phyloP scores from a whole-genome alignment of 2,329 filamentous ascomycete genomes.

The Aspergillus phoenicis region DNA sequence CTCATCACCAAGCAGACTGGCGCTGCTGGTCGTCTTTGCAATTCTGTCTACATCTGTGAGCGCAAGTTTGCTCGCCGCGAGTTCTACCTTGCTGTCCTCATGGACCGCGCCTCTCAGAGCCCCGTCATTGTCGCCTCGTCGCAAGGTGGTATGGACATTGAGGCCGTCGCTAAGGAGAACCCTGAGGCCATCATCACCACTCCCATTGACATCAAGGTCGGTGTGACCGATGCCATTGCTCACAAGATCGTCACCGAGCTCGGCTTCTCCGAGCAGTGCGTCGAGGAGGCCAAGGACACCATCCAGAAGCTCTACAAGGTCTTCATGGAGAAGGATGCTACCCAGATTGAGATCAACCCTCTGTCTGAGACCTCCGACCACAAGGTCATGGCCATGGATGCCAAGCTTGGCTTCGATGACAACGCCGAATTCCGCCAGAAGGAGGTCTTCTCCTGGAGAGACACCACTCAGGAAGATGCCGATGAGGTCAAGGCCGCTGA shows the following conservation, averaged over 20 bases:
- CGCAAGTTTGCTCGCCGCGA: slow-evolving; percentile 98
- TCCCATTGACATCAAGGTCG: slow-evolving; percentile 87
- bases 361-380: slow-evolving; percentile 97
- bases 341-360: slow-evolving; percentile 99
- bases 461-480: slow-evolving; percentile 91
- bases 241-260: slow-evolving; percentile 86
- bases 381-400: slow-evolving; percentile 98
- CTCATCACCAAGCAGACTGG: slow-evolving; percentile 99
- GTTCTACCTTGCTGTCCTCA: slow-evolving; percentile 98
- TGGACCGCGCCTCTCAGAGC: slow-evolving; percentile 89
- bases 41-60: slow-evolving; percentile 97
- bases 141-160: slow-evolving; percentile 99
- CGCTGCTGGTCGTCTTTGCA: slow-evolving; percentile 89
- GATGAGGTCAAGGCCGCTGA: slow-evolving; percentile 97
- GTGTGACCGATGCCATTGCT: slow-evolving; percentile 94
- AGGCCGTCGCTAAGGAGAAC: slow-evolving; percentile 96
- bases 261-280: slow-evolving; percentile 96
- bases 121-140: slow-evolving; percentile 97
- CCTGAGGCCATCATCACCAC: slow-evolving; percentile 95
- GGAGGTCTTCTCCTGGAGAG: slow-evolving; percentile 92
- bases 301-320: slow-evolving; percentile 99
- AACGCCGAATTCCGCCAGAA: slow-evolving; percentile 98
- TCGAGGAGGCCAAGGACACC: slow-evolving; percentile 91
- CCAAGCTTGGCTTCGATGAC: slow-evolving; percentile 98
- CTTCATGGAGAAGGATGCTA: slow-evolving; percentile 97